Evolutionary conservation across 345 rosid species (phyloP).

Genomic region (Populus simonii): DNA sequence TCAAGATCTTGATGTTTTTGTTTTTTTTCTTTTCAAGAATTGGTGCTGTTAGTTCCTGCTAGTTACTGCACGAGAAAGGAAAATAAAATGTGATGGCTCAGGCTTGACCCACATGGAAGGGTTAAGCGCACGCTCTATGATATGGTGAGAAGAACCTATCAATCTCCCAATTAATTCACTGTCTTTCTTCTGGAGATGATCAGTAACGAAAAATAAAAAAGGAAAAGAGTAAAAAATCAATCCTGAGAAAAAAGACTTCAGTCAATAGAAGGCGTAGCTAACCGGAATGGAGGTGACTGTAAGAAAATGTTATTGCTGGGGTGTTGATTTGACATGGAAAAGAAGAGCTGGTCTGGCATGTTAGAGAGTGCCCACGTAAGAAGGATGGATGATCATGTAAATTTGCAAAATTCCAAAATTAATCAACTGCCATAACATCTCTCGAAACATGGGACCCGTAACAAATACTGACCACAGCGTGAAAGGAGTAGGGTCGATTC

Average conservation of each 20-base stretch:
- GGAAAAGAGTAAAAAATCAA: neutral
- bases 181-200: neutral
- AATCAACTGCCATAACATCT: constrained; percentile 20
- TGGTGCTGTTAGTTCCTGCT: constrained; percentile 8
- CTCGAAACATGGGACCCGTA: neutral
- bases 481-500: constrained; percentile 10
- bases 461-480: neutral
- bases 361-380: neutral
- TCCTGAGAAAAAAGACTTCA: neutral
- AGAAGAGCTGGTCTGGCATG: constrained; percentile 7
- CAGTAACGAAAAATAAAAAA: neutral
- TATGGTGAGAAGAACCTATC: constrained; percentile 37
- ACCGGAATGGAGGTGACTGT: neutral
- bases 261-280: neutral
- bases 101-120: constrained; percentile 28
- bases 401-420: constrained; percentile 7
- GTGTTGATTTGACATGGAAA: constrained; percentile 12
- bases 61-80: constrained; percentile 4
- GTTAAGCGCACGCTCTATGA: constrained; percentile 13
- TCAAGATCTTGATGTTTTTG: constrained; percentile 3
- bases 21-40: neutral
- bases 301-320: neutral
- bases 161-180: neutral
- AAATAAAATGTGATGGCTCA: constrained; percentile 18
- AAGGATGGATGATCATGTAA: neutral